Conservation (phyloP, 2,329 filamentous ascomycete species). For the Eurotiales sp. region DNA sequence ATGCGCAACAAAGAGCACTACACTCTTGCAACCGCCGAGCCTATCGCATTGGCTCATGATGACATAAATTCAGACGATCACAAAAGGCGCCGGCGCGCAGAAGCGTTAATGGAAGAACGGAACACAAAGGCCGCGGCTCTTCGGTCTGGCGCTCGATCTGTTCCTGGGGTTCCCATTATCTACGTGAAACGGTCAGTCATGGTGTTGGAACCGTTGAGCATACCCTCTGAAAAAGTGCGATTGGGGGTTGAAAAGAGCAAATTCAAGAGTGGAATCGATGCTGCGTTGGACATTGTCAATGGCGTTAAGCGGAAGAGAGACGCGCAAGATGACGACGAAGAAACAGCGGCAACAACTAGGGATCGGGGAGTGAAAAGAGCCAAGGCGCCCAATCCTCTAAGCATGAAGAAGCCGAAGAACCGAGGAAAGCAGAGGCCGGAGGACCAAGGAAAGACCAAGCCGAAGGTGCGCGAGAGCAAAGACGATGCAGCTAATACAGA, state of each 20-base stretch:
- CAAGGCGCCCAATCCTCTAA: constrained; percentile 47
- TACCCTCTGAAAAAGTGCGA: constrained; percentile 38
- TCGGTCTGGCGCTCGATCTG: constrained; percentile 36
- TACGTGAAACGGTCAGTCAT: constrained; percentile 51
- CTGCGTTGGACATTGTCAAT: constrained; percentile 22
- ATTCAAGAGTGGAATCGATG: constrained; percentile 41
- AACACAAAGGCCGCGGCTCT: constrained; percentile 31
- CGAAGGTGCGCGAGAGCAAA: constrained; percentile 14
- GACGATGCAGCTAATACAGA: constrained; percentile 16
- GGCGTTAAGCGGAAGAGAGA: constrained; percentile 34
- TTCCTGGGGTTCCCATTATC: constrained; percentile 48
- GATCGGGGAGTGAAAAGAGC: constrained; percentile 31
- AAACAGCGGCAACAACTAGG: constrained; percentile 24
- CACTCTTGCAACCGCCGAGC: constrained; percentile 44
- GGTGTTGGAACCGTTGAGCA: constrained; percentile 48
- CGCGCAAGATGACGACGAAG: constrained; percentile 24
- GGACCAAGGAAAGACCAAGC: constrained; percentile 18
- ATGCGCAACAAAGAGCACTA: constrained; percentile 49
- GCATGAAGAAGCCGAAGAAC: constrained; percentile 46
- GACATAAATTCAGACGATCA: constrained; percentile 12
- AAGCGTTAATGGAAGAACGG: constrained; percentile 28
- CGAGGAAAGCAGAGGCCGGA: constrained; percentile 21
- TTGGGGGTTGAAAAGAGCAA: constrained; percentile 45
- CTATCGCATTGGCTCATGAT: constrained; percentile 19
- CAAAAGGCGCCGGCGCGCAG: constrained; percentile 33